Conservation (phyloP, 371 early-diverging fungal species). For the Mortierella sp. region DNA sequence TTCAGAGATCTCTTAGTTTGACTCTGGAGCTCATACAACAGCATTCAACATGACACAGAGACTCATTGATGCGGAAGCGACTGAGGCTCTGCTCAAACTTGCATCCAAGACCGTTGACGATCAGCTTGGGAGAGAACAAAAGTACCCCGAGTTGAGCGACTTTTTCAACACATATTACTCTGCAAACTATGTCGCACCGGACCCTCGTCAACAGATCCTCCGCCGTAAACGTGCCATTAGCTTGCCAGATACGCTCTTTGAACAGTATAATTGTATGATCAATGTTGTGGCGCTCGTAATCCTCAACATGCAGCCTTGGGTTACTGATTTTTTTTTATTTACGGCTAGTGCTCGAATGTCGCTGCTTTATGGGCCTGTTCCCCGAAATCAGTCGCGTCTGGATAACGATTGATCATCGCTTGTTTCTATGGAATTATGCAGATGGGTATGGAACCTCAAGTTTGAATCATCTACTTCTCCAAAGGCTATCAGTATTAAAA, state of each 20-base stretch:
- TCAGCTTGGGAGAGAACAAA: conserved; percentile 59
- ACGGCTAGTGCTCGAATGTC: conserved; percentile 73
- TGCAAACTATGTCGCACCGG: conserved; percentile 46
- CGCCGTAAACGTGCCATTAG: conserved; percentile 63
- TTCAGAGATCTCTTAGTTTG: not conserved
- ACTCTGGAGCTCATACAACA: not conserved
- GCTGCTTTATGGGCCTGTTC: conserved; percentile 88
- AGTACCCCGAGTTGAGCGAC: conserved; percentile 61
- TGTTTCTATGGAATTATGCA: conserved; percentile 91
- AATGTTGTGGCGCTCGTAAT: not conserved
- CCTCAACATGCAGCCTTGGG: no score
- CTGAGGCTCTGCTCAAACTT: conserved; percentile 41
- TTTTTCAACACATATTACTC: conserved; percentile 54
- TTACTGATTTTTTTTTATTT: conserved; percentile 4
- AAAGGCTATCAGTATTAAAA: not conserved
- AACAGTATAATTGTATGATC: conserved; percentile 75
- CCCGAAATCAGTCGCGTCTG: conserved; percentile 92
- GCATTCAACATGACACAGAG: conserved; percentile 33
- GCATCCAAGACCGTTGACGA: conserved; percentile 63
- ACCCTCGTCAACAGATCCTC: conserved; percentile 63
- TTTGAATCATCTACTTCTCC: not conserved
- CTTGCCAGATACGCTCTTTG: conserved; percentile 77
- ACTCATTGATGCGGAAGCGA: conserved; percentile 46
- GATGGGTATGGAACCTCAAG: conserved; percentile 60
- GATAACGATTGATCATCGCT: conserved; percentile 87